Percentiles rank a stretch among this genome's conserved stretches.
phyloP scores from a whole-genome alignment of 495 filamentous ascomycete species.

The Tuber calosporum region DNA sequence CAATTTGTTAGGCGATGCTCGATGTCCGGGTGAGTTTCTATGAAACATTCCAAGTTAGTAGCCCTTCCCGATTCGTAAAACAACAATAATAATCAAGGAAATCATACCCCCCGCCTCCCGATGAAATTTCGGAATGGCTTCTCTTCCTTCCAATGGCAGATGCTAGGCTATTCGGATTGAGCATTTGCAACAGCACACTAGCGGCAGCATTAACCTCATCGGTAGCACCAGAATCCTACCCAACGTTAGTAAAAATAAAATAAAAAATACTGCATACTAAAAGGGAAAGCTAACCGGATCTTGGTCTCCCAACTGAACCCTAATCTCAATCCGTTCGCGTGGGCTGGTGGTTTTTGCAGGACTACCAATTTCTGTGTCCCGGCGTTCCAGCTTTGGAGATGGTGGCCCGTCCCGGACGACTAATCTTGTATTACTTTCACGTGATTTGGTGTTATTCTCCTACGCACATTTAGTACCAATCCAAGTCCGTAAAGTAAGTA shows the following conservation, averaged over 20 bases:
- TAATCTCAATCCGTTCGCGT: not conserved
- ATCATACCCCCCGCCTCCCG: slow-evolving; percentile 17
- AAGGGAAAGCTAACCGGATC: not conserved
- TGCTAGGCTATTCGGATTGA: not conserved
- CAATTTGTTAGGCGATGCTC: not conserved
- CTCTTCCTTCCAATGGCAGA: slow-evolving; percentile 15
- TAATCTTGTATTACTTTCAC: slow-evolving; percentile 1
- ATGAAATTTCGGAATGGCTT: slow-evolving; percentile 26
- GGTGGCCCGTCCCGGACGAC: not conserved
- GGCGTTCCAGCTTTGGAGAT: not conserved
- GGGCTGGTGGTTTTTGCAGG: not conserved
- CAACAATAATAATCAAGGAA: not conserved
- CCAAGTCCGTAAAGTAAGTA: not conserved
- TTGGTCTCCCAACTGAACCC: not conserved
- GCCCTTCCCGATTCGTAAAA: not conserved
- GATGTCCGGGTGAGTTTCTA: not conserved
- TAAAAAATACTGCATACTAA: not conserved
- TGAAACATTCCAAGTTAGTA: not conserved
- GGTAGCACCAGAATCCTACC: not conserved
- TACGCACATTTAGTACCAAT: not conserved
- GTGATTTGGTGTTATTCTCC: slow-evolving; percentile 1
- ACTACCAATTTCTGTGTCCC: not conserved
- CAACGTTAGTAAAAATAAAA: not conserved
- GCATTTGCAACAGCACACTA: not conserved
- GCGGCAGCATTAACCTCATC: not conserved